These are phyloP conservation scores for Scutellaria minor DNA, from an alignment of 257 asterid species.

Conservation along the genomic window DNA sequence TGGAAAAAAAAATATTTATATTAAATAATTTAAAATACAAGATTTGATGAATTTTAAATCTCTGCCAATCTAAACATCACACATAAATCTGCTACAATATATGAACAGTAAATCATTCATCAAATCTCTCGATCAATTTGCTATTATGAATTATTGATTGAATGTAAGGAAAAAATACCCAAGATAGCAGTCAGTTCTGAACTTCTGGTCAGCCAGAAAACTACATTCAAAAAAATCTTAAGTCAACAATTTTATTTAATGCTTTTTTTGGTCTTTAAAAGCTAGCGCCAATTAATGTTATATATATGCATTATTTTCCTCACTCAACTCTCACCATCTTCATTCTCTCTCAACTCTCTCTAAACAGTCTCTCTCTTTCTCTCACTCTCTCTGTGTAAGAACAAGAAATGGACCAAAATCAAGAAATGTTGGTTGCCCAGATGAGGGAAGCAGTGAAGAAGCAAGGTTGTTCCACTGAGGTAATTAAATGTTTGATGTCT, in stretches of 20 bases:
- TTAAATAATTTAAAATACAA: too few relatives aligned
- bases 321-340: background rate
- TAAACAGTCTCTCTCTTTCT: background rate
- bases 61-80: too few relatives aligned
- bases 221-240: background rate
- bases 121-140: too few relatives aligned
- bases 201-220: too few relatives aligned
- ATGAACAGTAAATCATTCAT: too few relatives aligned
- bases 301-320: background rate
- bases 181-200: too few relatives aligned
- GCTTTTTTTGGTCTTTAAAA: background rate
- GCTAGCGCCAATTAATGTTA: background rate
- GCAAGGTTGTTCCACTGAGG: constrained; percentile 52
- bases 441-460: constrained; percentile 58
- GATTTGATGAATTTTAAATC: too few relatives aligned
- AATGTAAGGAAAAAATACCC: too few relatives aligned
- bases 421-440: constrained; percentile 53
- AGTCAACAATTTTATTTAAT: background rate
- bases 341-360: too few relatives aligned
- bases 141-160: too few relatives aligned
- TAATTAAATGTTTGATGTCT: constrained; percentile 10
- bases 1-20: too few relatives aligned
- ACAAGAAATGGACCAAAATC: constrained; percentile 37
- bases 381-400: background rate
- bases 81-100: too few relatives aligned